phyloP scores from a whole-genome alignment of 345 rosid genomes.

The Salix viminalis region DNA sequence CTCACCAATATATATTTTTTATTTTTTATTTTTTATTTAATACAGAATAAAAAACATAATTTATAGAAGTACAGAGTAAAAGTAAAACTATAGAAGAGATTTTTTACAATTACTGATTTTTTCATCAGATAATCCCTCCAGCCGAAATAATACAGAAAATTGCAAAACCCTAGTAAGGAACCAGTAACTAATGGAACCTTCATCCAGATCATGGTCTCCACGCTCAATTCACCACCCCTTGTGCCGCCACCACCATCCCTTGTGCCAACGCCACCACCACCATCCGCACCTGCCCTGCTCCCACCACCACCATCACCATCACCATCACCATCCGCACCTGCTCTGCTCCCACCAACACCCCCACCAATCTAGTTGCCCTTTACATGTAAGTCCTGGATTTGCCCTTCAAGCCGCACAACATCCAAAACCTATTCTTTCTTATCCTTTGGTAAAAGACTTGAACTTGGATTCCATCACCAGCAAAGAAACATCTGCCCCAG shows the following conservation, averaged over 20 bases:
- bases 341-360: conserved; percentile 5
- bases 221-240: conserved; percentile 3
- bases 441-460: conserved; percentile 10
- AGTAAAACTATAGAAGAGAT: too few relatives aligned
- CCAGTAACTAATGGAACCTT: conserved; percentile 15
- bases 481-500: not conserved
- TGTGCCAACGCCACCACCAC: conserved; percentile 13
- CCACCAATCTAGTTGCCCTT: conserved; percentile 11
- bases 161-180: not conserved
- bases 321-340: not conserved
- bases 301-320: not conserved
- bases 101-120: too few relatives aligned
- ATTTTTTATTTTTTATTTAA: too few relatives aligned
- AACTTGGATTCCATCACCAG: not conserved
- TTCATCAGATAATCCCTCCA: too few relatives aligned
- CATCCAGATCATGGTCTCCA: conserved; percentile 5
- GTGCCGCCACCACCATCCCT: not conserved
- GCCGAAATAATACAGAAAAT: not conserved
- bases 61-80: too few relatives aligned
- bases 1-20: too few relatives aligned
- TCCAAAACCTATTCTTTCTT: not conserved
- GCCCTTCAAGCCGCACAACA: conserved; percentile 2
- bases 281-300: not conserved
- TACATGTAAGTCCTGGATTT: conserved; percentile 4
- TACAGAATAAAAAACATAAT: too few relatives aligned